Evolutionary conservation across 352 stramenopile species (phyloP).

Genomic region (Thalassiosira exigua): DNA sequence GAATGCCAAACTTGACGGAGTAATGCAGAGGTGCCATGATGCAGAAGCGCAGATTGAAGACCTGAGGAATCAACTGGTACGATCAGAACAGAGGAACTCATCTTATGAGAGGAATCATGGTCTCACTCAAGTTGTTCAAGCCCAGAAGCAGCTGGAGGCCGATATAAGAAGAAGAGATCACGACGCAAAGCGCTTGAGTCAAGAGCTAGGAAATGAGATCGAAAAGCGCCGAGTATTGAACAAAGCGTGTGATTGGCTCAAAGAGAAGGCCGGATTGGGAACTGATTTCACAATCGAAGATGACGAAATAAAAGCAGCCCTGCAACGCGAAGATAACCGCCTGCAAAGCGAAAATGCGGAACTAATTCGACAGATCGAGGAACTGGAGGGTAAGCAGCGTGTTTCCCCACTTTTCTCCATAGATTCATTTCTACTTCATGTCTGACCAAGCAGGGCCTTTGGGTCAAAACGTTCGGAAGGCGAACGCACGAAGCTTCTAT

Average conservation of each 20-base stretch:
- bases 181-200: slow-evolving; percentile 64
- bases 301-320: slow-evolving; percentile 61
- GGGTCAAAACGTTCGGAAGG: slow-evolving; percentile 14
- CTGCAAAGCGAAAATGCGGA: slow-evolving; percentile 66
- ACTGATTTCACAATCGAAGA: slow-evolving; percentile 64
- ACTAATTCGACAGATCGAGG: slow-evolving; percentile 69
- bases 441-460: too few species aligned
- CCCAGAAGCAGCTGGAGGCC: slow-evolving; percentile 74
- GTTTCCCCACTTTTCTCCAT: too few species aligned
- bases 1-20: slow-evolving; percentile 27
- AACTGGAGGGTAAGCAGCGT: slow-evolving; percentile 65
- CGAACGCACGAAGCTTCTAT: slow-evolving; percentile 66
- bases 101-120: slow-evolving; percentile 80
- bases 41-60: slow-evolving; percentile 57
- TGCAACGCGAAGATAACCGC: slow-evolving; percentile 51
- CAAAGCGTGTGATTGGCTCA: slow-evolving; percentile 69
- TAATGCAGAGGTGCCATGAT: slow-evolving; percentile 25
- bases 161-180: slow-evolving; percentile 69
- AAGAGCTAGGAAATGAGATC: slow-evolving; percentile 57
- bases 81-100: slow-evolving; percentile 65
- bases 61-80: slow-evolving; percentile 62
- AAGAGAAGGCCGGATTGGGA: slow-evolving; percentile 64
- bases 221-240: slow-evolving; percentile 55
- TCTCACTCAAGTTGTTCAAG: slow-evolving; percentile 61
- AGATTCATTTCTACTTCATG: too few species aligned